These are phyloP conservation scores for Auricularia sp. DNA, from an alignment of 768 basidiomycete species.

Conservation along the genomic window DNA sequence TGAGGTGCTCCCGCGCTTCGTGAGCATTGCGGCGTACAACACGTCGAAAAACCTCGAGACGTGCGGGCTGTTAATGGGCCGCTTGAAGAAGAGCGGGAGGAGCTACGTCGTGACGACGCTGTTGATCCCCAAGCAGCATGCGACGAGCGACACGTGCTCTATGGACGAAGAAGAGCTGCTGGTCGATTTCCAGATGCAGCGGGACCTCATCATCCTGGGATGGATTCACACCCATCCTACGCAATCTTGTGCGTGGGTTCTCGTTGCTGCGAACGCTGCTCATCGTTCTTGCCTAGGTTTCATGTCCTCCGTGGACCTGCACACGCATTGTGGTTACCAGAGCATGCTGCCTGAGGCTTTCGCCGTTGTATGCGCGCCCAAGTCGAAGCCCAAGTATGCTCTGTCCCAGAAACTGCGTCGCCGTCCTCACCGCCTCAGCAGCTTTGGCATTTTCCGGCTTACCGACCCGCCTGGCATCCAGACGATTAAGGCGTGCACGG, in stretches of 20 bases:
- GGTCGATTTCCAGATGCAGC: conserved; percentile 72
- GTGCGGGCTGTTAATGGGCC: conserved; percentile 78
- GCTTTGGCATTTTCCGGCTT: conserved; percentile 82
- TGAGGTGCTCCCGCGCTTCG: conserved; percentile 64
- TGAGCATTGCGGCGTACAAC: conserved; percentile 68
- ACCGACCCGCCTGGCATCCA: conserved; percentile 80
- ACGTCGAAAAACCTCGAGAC: conserved; percentile 76
- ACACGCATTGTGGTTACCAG: conserved; percentile 86
- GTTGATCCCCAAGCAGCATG: conserved; percentile 80
- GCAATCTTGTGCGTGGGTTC: conserved; percentile 50
- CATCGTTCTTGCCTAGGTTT: conserved; percentile 43
- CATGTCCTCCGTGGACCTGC: conserved; percentile 90
- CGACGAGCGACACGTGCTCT: conserved; percentile 84
- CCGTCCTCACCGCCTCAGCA: conserved; percentile 16
- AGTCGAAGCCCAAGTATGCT: conserved; percentile 56
- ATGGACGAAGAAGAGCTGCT: conserved; percentile 89
- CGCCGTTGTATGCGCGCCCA: conserved; percentile 85
- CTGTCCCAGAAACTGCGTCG: conserved; percentile 7
- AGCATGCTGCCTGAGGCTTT: conserved; percentile 85
- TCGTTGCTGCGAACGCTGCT: no score
- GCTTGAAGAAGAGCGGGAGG: conserved; percentile 37
- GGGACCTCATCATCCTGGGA: conserved; percentile 75
- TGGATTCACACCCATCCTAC: conserved; percentile 95
- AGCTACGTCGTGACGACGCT: conserved; percentile 70
- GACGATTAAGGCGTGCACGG: conserved; percentile 56